A percentile compares a stretch with the other conserved stretches of the same genome.
These are phyloP conservation scores for Rhizopogon salebrosus DNA, from an alignment of 768 basidiomycete genomes.

Conservation along the genomic window DNA sequence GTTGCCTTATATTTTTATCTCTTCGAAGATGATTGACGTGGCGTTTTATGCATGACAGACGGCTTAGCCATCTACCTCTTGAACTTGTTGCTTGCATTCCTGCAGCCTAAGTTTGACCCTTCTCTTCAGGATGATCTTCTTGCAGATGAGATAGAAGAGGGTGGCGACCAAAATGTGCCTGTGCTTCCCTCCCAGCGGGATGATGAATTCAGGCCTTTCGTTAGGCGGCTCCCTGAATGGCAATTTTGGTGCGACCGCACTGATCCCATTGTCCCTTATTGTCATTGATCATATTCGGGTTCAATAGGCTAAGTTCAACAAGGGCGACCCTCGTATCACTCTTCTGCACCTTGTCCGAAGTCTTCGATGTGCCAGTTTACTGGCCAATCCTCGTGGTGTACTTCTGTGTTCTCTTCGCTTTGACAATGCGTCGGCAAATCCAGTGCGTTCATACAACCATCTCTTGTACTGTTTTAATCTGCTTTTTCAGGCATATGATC, in stretches of 20 bases:
- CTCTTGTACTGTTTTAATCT: conserved; percentile 7
- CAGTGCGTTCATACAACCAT: conserved; percentile 53
- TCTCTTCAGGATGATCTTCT: conserved; percentile 89
- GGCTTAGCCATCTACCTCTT: conserved; percentile 93
- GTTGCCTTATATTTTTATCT: conserved; percentile 24
- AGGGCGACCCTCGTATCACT: conserved; percentile 82
- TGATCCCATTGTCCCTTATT: not conserved
- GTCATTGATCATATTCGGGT: not conserved
- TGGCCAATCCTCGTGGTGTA: conserved; percentile 99
- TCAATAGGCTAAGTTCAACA: conserved; percentile 79
- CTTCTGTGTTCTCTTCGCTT: conserved; percentile 89
- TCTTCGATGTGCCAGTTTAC: conserved; percentile 96
- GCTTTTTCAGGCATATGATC: conserved; percentile 86
- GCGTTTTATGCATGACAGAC: conserved; percentile 37
- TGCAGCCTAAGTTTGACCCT: conserved; percentile 97
- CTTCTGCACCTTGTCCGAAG: conserved; percentile 72
- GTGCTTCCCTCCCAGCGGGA: conserved; percentile 69
- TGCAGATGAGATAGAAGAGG: conserved; percentile 94
- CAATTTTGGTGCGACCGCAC: conserved; percentile 75
- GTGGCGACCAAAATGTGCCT: conserved; percentile 53
- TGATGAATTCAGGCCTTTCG: conserved; percentile 97
- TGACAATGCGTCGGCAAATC: conserved; percentile 96
- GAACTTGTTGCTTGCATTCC: conserved; percentile 93
- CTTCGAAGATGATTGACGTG: not conserved
- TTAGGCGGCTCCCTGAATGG: conserved; percentile 93